These are phyloP conservation scores for Atkinsonella hypoxylon DNA, from an alignment of 2,329 filamentous ascomycete genomes.

Conservation along the genomic window DNA sequence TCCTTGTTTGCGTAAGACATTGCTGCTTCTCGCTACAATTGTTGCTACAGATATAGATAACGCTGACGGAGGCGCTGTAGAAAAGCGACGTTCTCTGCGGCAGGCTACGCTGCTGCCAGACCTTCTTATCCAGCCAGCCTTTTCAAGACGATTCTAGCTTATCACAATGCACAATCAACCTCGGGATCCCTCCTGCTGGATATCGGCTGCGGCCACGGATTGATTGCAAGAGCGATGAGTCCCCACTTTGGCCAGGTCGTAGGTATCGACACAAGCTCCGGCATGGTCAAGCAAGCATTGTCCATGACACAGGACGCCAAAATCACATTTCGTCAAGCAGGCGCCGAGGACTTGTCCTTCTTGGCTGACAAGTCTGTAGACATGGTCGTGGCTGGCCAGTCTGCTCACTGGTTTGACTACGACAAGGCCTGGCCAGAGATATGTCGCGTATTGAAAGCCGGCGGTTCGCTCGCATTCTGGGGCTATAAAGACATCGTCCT, in stretches of 20 bases:
- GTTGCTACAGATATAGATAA: neutral
- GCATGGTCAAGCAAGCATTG: conserved; percentile 43
- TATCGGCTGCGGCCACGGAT: conserved; percentile 52
- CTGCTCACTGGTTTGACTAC: conserved; percentile 58
- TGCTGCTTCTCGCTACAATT: neutral
- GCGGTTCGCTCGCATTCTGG: conserved; percentile 52
- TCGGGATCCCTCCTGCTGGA: conserved; percentile 35
- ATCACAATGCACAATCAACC: conserved; percentile 30
- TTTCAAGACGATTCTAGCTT: conserved; percentile 40
- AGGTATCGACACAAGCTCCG: conserved; percentile 43
- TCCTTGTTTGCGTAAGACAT: conserved; percentile 34
- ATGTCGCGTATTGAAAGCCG: conserved; percentile 36
- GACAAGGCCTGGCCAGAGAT: conserved; percentile 41
- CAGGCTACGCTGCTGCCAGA: conserved; percentile 47
- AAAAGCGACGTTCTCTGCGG: conserved; percentile 42
- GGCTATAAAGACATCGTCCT: conserved; percentile 55
- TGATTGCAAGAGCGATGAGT: conserved; percentile 41
- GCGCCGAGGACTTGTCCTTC: conserved; percentile 42
- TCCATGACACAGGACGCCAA: conserved; percentile 28
- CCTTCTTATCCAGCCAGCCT: conserved; percentile 45
- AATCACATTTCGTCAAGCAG: conserved; percentile 35
- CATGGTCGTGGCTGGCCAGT: conserved; percentile 38
- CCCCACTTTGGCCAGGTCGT: conserved; percentile 38
- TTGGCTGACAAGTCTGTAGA: conserved; percentile 38
- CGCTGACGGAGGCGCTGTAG: conserved; percentile 18